Evolutionary conservation across 1,284 basidiomycete genomes (phyloP).

Genomic region (Phaffia rhodozyma): DNA sequence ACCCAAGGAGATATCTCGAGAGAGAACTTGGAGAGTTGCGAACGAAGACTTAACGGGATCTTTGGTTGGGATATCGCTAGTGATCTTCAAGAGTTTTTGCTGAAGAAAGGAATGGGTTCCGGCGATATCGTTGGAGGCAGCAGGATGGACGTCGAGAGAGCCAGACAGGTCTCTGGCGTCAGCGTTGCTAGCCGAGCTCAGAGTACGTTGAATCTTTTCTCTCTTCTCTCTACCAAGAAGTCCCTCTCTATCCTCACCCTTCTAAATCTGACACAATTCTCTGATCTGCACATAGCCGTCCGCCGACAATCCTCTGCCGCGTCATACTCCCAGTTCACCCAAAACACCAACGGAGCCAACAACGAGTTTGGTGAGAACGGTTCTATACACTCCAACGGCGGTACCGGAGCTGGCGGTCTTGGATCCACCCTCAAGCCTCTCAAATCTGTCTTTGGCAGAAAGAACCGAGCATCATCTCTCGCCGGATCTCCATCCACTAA

Average conservation of each 20-base stretch:
- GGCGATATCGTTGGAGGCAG: background rate
- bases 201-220: background rate
- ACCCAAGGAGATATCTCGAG: slow-evolving; percentile 31
- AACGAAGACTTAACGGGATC: slow-evolving; percentile 27
- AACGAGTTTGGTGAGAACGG: slow-evolving; percentile 1
- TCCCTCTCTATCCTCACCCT: background rate
- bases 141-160: slow-evolving; percentile 1
- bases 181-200: slow-evolving; percentile 5
- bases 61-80: slow-evolving; percentile 30
- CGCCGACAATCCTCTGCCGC: slow-evolving; percentile 13
- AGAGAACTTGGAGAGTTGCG: slow-evolving; percentile 30
- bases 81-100: slow-evolving; percentile 17
- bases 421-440: slow-evolving; percentile 30
- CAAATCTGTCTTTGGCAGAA: slow-evolving; percentile 35
- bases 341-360: background rate
- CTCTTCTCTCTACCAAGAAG: background rate
- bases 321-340: background rate
- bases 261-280: too few species aligned
- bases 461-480: slow-evolving; percentile 18
- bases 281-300: background rate
- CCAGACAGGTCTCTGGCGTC: background rate
- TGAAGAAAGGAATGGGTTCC: slow-evolving; percentile 4
- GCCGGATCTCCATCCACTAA: background rate
- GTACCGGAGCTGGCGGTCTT: slow-evolving; percentile 6
- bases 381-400: background rate